Evolutionary conservation across 805 yeast genomes (phyloP).

Genomic region (Candida piceae): DNA sequence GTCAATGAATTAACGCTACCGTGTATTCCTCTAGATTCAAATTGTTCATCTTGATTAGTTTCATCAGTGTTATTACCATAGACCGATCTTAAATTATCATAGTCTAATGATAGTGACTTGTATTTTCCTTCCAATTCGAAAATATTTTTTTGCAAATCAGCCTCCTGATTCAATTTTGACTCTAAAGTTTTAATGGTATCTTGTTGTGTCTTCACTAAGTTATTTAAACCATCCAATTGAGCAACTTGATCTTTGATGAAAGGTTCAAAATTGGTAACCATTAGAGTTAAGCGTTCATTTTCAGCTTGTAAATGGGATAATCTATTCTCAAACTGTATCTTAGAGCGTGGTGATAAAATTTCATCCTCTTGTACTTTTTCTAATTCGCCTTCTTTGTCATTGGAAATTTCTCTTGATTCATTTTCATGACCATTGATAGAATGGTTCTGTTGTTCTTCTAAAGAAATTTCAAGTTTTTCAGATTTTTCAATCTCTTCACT

Average conservation of each 20-base stretch:
- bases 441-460: not conserved
- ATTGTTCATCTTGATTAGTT: no score
- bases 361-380: slow-evolving; percentile 3
- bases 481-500: slow-evolving; percentile 4
- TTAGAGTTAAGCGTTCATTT: slow-evolving; percentile 36
- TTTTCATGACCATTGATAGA: not conserved
- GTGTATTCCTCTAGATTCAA: slow-evolving; percentile 12
- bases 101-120: slow-evolving; percentile 40
- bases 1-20: slow-evolving; percentile 3
- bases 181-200: slow-evolving; percentile 38
- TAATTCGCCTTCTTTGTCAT: not conserved
- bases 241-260: slow-evolving; percentile 48
- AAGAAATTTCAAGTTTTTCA: not conserved
- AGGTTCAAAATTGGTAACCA: slow-evolving; percentile 43
- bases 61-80: slow-evolving; percentile 19
- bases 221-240: slow-evolving; percentile 48
- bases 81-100: slow-evolving; percentile 31
- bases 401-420: not conserved
- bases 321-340: slow-evolving; percentile 21
- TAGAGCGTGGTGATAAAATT: slow-evolving; percentile 14
- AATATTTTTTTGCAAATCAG: slow-evolving; percentile 39
- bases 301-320: slow-evolving; percentile 42
- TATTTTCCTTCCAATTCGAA: slow-evolving; percentile 43
- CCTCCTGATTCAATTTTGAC: slow-evolving; percentile 38
- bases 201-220: slow-evolving; percentile 50